Base-by-base conservation (phyloP, 768 basidiomycete species). In the Leccinellum rugosiceps region DNA sequence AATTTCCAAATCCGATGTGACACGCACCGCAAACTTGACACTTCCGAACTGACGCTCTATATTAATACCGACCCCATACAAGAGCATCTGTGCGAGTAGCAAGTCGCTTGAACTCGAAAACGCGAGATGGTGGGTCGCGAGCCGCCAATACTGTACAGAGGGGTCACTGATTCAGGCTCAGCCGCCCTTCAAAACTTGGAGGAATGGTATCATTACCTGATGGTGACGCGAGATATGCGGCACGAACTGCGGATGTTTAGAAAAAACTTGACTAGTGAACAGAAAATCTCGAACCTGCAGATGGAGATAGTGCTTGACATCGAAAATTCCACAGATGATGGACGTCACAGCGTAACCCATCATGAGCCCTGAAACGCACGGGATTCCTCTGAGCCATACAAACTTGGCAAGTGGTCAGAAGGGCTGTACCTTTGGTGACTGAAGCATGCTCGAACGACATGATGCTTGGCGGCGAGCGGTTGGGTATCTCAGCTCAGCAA, bases 141-240 rank as follows among this genome's bases (percentile, higher is more conserved):
- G 77, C 30, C 94, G 82, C 92, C 92, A 97, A 67, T 92, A 93
- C 93, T 98, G 71, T 58, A 54, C 59, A 60, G 63, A 64, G 45
- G 52, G 17, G 32, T 43, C 48, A 56, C 68, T 68, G 65, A 64
- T 69, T 73, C 70, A 75, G 72, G 70, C 64, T 74, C 55, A 68
- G 63, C 56, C 58, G 53, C 46, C 58, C 63, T 63, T 61, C 51
- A 57, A 34, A 48, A 15, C 38, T 56, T 50, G 49, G 11, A 35
- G 30, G 17, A 50, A 51, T 52, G 28, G 50, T 50, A 19, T 52
- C 57, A 52, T 58, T 75, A 92, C 94, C 79, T 96, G 94, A 66
- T 92, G 89, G 70, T 95, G 83, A 53, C 83, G 84, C n/a, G 91
- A 92, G 49, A 97, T 80, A 69, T 97, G 94, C 2, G 94, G 94